Evolutionary conservation across 306 rosid genomes (phyloP).

Genomic region (Dryas drummondii): DNA sequence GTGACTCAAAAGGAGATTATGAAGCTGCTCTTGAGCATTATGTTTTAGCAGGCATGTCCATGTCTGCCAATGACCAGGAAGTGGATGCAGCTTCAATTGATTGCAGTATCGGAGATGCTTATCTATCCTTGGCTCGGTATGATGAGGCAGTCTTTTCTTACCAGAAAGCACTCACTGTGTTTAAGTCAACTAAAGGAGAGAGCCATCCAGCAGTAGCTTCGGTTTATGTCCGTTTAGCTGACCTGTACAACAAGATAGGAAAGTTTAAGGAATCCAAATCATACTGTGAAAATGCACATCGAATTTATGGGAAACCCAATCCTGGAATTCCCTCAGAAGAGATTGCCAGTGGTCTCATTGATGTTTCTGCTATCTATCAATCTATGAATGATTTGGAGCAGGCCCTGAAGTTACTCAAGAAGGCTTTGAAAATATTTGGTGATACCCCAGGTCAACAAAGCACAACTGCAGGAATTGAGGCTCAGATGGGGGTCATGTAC

Average conservation of each 20-base stretch:
- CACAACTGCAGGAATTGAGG: conserved; percentile 81
- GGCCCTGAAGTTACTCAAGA: conserved; percentile 72
- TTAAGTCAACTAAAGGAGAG: conserved; percentile 74
- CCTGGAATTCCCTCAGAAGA: conserved; percentile 67
- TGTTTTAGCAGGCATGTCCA: conserved; percentile 73
- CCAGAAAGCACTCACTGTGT: conserved; percentile 71
- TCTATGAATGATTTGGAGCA: conserved; percentile 74
- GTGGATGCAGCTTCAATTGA: conserved; percentile 66
- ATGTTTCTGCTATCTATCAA: conserved; percentile 73
- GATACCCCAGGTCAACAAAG: conserved; percentile 63
- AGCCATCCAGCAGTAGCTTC: conserved; percentile 73
- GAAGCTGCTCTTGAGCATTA: conserved; percentile 87
- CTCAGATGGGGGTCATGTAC: conserved; percentile 81
- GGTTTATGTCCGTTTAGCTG: conserved; percentile 75
- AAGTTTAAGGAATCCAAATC: conserved; percentile 75
- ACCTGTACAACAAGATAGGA: conserved; percentile 74
- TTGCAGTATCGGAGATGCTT: conserved; percentile 82
- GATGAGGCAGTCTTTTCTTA: conserved; percentile 77
- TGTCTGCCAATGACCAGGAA: conserved; percentile 65
- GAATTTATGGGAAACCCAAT: conserved; percentile 55
- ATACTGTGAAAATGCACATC: conserved; percentile 70
- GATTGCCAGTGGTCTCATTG: conserved; percentile 75
- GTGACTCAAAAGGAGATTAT: conserved; percentile 77
- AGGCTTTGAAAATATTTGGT: conserved; percentile 64
- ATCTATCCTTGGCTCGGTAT: conserved; percentile 62